Evolutionary conservation across 768 basidiomycete species (phyloP).

Genomic region (Psilocybe cubensis): DNA sequence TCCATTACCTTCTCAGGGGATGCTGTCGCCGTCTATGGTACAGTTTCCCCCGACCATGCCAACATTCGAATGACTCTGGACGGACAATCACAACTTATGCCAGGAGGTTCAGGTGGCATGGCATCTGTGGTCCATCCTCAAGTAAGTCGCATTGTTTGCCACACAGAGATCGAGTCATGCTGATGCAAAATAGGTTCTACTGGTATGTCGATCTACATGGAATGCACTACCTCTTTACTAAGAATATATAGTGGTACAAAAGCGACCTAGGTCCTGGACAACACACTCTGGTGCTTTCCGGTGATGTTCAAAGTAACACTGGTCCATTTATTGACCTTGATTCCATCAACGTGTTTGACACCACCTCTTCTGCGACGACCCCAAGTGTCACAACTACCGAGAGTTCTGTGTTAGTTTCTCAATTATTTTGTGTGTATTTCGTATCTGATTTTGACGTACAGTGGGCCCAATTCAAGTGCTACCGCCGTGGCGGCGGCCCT

Average conservation of each 20-base stretch:
- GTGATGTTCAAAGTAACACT: constrained; percentile 30
- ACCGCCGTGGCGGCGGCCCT: constrained; percentile 10
- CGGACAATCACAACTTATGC: constrained; percentile 33
- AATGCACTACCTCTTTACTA: neutral
- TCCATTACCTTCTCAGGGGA: constrained; percentile 50
- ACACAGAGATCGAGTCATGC: neutral
- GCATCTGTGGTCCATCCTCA: constrained; percentile 24
- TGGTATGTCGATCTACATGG: constrained; percentile 27
- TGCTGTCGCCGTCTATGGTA: constrained; percentile 57
- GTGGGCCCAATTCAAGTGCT: neutral
- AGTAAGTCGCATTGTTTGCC: constrained; percentile 11
- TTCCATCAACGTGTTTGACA: constrained; percentile 40
- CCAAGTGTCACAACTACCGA: neutral
- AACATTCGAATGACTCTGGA: constrained; percentile 50
- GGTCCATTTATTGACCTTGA: constrained; percentile 50
- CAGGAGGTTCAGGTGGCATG: constrained; percentile 38
- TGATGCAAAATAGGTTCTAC: constrained; percentile 29
- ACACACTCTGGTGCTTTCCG: constrained; percentile 43
- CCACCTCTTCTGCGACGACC: constrained; percentile 3
- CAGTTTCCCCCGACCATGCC: constrained; percentile 54
- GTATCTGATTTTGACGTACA: neutral
- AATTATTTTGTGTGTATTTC: neutral
- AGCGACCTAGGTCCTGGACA: constrained; percentile 38
- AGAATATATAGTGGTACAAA: constrained; percentile 42
- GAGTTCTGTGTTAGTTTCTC: neutral